Base-by-base conservation (phyloP, 768 basidiomycete species). In the Boletus huronensis region DNA sequence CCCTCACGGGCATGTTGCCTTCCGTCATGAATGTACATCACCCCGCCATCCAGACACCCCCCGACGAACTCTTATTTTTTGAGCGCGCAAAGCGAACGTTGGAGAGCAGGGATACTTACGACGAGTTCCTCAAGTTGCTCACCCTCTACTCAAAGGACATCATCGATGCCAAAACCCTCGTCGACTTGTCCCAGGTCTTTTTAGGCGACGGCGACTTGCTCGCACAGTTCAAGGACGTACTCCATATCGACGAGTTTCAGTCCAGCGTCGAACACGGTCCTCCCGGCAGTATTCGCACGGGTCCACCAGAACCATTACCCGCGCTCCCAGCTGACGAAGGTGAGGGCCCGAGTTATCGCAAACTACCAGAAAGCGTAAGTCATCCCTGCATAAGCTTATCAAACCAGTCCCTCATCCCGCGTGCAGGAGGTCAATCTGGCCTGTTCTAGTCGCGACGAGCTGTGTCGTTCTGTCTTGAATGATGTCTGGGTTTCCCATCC, bases 401-500 rank as follows among this genome's bases (percentile, higher is more conserved):
- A 46, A 46, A 3, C 9, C 11, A 10, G 8, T 52, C 31, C 47
- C 52, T 51, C 19, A 63, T 39, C 17, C 28, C 54, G 34, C 41
- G 57, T 48, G 59, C 64, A 97, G 94, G 96, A 98, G 75, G 82
- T 88, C 59, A 80, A 82, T 38, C 73, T 98, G 19, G 90, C 93
- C 26, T 98, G 97, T 69, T 97, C 97, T 3, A 95, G 90, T 11
- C 86, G 97, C 28, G 95, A 98, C 64, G 84, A 93, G 58, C 86
- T 98, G 52, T 95, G 91, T 67, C 90, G 94, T 68, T 93, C 93
- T 28, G 94, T 99, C 28, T 81, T 99, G 43, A 99, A 99, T 67
- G 95, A 98, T 66, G 83, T 88, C 60, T 98, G 97, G 96, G 93
- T 98, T 11, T 97, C 96, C 14, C 96, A 98, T 70, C 96, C 97